Conservation (phyloP, 805 yeast genomes). For the Myxozyma lipomycoides region DNA sequence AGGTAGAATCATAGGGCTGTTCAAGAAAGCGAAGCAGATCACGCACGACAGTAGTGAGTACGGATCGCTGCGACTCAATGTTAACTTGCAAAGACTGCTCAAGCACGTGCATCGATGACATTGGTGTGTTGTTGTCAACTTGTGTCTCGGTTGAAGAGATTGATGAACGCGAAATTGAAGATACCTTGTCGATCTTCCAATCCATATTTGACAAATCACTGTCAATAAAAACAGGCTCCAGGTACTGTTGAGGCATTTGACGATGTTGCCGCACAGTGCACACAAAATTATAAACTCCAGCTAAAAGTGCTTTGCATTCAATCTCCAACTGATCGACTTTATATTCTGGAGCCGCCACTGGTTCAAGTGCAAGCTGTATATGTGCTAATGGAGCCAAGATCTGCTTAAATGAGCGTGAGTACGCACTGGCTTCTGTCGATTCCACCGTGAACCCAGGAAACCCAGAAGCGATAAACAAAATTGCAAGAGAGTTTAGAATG, state of each 20-base stretch:
- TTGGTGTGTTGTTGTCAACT: constrained; percentile 7
- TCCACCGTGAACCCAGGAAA: constrained; percentile 16
- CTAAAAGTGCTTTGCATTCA: constrained; percentile 5
- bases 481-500: constrained; percentile 11
- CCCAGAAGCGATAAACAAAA: constrained; percentile 15
- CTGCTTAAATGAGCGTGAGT: constrained; percentile 3
- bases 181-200: constrained; percentile 10
- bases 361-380: constrained; percentile 11
- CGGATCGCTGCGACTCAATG: constrained; percentile 8
- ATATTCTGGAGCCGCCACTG: background rate
- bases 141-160: background rate
- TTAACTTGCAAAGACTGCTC: constrained; percentile 11
- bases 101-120: constrained; percentile 5
- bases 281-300: constrained; percentile 1
- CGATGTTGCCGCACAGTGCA: constrained; percentile 3
- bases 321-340: background rate
- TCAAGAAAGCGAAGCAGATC: constrained; percentile 15
- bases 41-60: constrained; percentile 11
- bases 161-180: background rate
- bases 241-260: background rate
- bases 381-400: constrained; percentile 16
- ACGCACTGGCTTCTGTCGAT: constrained; percentile 1
- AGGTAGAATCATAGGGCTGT: constrained; percentile 6
- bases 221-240: background rate
- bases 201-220: background rate